phyloP scores from a whole-genome alignment of 768 basidiomycete species.

The Boletus insuetus region DNA sequence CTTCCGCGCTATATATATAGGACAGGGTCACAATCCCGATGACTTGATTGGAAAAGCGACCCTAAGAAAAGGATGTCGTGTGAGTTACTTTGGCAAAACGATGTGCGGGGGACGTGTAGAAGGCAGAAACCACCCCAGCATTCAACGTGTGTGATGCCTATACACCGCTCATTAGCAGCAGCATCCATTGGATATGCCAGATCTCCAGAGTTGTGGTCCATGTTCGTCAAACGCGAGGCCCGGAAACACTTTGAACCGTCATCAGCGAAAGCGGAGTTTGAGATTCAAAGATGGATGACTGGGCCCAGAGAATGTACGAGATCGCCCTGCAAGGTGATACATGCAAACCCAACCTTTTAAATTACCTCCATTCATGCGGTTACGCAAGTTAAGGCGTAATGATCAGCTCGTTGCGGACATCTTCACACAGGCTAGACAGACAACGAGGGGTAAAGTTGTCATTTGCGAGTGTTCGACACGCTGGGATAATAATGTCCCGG shows the following conservation, averaged over 20 bases:
- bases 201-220: neutral
- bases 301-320: too few species aligned
- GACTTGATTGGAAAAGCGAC: neutral
- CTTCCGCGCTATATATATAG: conserved; percentile 13
- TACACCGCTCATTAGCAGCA: neutral
- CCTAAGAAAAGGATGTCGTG: neutral
- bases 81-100: neutral
- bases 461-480: too few species aligned
- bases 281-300: too few species aligned
- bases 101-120: neutral
- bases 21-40: neutral
- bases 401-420: too few species aligned
- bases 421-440: too few species aligned
- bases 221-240: neutral
- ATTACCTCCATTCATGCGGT: too few species aligned
- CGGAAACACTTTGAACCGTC: neutral
- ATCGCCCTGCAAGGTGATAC: too few species aligned
- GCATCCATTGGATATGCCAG: neutral
- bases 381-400: too few species aligned
- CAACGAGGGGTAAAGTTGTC: too few species aligned
- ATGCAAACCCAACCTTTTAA: too few species aligned
- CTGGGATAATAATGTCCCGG: too few species aligned
- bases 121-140: neutral
- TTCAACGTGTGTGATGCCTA: neutral
- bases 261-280: neutral